phyloP scores from a whole-genome alignment of 164 flowering plant species.

The Annona squamosa region DNA sequence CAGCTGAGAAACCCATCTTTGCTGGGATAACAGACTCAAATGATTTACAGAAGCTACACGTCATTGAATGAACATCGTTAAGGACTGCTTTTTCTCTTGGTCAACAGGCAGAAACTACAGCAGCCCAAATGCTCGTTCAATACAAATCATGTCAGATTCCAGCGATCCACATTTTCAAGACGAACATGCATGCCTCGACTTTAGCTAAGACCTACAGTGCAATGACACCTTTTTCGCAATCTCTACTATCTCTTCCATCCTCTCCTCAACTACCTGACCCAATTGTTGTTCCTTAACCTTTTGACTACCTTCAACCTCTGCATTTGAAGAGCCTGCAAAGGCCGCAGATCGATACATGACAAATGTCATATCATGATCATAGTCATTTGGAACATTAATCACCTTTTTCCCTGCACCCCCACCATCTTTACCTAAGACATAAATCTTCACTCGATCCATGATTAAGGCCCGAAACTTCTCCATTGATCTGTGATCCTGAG shows the following conservation, averaged over 20 bases:
- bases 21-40: background rate
- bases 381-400: slow-evolving; percentile 57
- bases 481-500: slow-evolving; percentile 36
- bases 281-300: slow-evolving; percentile 63
- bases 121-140: background rate
- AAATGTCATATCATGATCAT: slow-evolving; percentile 63
- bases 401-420: slow-evolving; percentile 53
- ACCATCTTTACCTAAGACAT: slow-evolving; percentile 67
- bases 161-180: background rate
- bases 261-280: slow-evolving; percentile 59
- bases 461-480: slow-evolving; percentile 51
- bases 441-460: slow-evolving; percentile 44
- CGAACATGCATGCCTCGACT: background rate
- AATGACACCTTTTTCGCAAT: slow-evolving; percentile 53
- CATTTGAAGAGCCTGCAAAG: slow-evolving; percentile 21
- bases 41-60: background rate
- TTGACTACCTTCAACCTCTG: slow-evolving; percentile 38
- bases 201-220: slow-evolving; percentile 4
- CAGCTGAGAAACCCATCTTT: background rate
- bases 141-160: background rate
- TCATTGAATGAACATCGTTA: background rate
- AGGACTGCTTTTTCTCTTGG: background rate
- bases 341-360: slow-evolving; percentile 52
- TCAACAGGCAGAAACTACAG: background rate
- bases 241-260: slow-evolving; percentile 50